Conservation (phyloP, 2,329 filamentous ascomycete genomes). For the Colletotrichum incanum region DNA sequence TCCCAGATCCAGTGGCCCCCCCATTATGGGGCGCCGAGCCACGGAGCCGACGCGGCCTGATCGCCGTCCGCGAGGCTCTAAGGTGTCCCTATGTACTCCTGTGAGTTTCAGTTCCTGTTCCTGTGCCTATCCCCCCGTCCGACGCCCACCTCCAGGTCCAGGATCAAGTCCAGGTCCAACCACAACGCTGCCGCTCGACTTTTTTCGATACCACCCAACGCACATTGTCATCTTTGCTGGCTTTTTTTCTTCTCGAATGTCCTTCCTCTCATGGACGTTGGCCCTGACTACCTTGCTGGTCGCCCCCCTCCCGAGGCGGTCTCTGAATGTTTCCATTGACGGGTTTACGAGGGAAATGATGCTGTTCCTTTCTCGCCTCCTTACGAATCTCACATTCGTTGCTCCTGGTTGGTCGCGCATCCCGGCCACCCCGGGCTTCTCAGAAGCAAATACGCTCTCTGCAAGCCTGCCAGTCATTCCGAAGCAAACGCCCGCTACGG, state of each 20-base stretch:
- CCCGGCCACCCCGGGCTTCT: neutral
- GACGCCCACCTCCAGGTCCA: neutral
- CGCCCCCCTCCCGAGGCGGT: neutral
- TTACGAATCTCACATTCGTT: conserved; percentile 28
- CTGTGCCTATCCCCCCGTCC: neutral
- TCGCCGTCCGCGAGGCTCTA: conserved; percentile 13
- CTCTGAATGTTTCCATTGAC: conserved; percentile 13
- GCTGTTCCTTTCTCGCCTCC: conserved; percentile 13
- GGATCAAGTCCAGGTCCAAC: neutral
- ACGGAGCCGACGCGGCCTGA: conserved; percentile 38
- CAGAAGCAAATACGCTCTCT: neutral
- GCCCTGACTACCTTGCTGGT: neutral
- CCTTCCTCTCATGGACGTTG: neutral
- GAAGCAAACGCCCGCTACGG: no score
- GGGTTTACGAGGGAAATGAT: conserved; percentile 27
- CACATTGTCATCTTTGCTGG: neutral
- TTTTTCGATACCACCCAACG: neutral
- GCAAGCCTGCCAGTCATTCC: conserved; percentile 13
- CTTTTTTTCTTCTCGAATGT: neutral
- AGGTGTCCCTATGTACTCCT: neutral
- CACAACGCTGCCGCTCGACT: neutral
- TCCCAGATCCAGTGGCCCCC: neutral
- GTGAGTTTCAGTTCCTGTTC: neutral
- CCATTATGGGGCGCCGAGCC: conserved; percentile 22
- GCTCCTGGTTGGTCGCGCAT: neutral